Evolutionary conservation across 78 protist species (phyloP).

Genomic region (Cavenderia fasciculata): DNA sequence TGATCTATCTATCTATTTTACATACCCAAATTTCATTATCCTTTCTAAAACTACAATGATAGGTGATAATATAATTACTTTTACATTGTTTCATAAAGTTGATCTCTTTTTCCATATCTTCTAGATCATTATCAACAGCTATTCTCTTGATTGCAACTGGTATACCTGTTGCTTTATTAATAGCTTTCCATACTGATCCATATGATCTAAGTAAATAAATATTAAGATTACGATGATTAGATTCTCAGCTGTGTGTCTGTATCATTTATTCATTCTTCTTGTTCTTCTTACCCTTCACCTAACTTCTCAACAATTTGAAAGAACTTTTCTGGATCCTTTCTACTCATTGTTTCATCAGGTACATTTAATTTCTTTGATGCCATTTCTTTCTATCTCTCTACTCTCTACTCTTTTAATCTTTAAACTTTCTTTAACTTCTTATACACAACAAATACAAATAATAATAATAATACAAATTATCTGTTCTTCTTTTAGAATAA

Average conservation of each 20-base stretch:
- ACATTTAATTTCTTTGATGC: slow-evolving; percentile 8
- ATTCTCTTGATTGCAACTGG: slow-evolving; percentile 76
- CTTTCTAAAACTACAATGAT: slow-evolving; percentile 77
- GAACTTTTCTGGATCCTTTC: slow-evolving; percentile 58
- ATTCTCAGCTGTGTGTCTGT: neutral
- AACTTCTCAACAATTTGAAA: slow-evolving; percentile 68
- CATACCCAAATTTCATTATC: slow-evolving; percentile 85
- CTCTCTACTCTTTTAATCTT: neutral
- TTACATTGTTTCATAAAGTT: slow-evolving; percentile 79
- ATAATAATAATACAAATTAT: too few relatives aligned
- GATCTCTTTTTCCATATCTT: slow-evolving; percentile 84
- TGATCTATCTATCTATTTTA: too few relatives aligned
- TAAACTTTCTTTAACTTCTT: too few relatives aligned
- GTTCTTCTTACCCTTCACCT: slow-evolving; percentile 65
- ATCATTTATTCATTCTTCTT: too few relatives aligned
- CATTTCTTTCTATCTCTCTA: neutral
- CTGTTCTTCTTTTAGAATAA: too few relatives aligned
- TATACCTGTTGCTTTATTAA: slow-evolving; percentile 35
- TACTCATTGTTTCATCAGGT: slow-evolving; percentile 67
- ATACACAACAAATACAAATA: too few relatives aligned
- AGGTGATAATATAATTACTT: slow-evolving; percentile 65
- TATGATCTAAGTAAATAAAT: slow-evolving; percentile 51
- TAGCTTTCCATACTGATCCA: slow-evolving; percentile 83
- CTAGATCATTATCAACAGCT: slow-evolving; percentile 82
- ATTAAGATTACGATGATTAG: neutral